Conservation (phyloP, 805 yeast species). For the Teunomyces lycoperdinae region DNA sequence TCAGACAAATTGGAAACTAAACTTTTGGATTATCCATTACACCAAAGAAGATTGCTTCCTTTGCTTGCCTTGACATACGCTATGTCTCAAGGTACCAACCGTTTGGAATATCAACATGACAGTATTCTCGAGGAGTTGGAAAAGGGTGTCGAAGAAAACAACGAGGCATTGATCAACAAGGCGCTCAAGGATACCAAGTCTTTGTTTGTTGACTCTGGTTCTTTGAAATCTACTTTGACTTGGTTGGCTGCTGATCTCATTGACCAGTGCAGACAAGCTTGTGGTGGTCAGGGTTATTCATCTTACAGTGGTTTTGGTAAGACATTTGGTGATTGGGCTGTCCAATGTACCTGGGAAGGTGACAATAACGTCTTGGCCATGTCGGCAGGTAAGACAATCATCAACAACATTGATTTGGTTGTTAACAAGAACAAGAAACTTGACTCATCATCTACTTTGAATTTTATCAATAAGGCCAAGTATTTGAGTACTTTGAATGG, state of each 20-base stretch:
- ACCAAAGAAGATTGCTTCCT: slow-evolving; percentile 45
- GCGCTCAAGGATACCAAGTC: slow-evolving; percentile 40
- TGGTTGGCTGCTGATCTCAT: slow-evolving; percentile 44
- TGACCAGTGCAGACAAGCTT: slow-evolving; percentile 43
- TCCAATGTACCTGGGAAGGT: slow-evolving; percentile 51
- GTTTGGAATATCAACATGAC: slow-evolving; percentile 34
- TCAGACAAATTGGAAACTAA: slow-evolving; percentile 34
- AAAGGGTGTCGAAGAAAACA: slow-evolving; percentile 32
- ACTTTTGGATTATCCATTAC: slow-evolving; percentile 44
- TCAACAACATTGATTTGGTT: slow-evolving; percentile 29
- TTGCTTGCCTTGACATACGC: slow-evolving; percentile 41
- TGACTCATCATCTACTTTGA: slow-evolving; percentile 20
- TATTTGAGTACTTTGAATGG: slow-evolving; percentile 6
- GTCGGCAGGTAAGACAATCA: slow-evolving; percentile 40
- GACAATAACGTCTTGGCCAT: slow-evolving; percentile 45
- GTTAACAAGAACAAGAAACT: slow-evolving; percentile 29
- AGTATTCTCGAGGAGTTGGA: slow-evolving; percentile 33
- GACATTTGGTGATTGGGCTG: slow-evolving; percentile 45
- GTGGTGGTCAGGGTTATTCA: slow-evolving; percentile 50
- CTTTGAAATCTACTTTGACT: slow-evolving; percentile 43
- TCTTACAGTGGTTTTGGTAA: slow-evolving; percentile 45
- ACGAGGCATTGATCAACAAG: slow-evolving; percentile 27
- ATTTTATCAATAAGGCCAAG: slow-evolving; percentile 29
- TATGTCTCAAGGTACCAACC: slow-evolving; percentile 36
- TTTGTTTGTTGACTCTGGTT: slow-evolving; percentile 43